phyloP scores from a whole-genome alignment of 148 eudicot genomes.

The Linanthus parryae region DNA sequence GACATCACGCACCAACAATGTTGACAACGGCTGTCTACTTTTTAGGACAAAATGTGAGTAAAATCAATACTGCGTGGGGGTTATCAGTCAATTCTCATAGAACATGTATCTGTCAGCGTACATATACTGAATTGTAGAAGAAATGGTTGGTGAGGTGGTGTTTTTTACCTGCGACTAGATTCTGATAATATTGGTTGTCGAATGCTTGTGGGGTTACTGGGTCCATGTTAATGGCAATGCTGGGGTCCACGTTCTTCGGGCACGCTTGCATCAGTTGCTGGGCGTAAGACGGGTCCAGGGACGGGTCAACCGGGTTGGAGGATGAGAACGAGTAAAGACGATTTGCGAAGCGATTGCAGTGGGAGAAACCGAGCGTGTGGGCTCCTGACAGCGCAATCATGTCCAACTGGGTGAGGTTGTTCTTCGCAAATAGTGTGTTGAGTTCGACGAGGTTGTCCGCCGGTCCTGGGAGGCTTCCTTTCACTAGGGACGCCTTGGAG shows the following conservation, averaged over 20 bases:
- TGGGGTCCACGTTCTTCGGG: constrained; percentile 37
- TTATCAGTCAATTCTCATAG: too few species aligned
- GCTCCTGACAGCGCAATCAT: constrained; percentile 65
- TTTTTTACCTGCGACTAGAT: constrained; percentile 48
- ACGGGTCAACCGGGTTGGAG: constrained; percentile 32
- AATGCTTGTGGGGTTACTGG: constrained; percentile 39
- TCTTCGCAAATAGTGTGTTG: constrained; percentile 30
- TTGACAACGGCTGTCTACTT: too few species aligned
- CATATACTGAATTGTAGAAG: too few species aligned
- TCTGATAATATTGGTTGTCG: constrained; percentile 57
- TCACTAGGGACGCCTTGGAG: constrained; percentile 46
- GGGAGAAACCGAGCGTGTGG: constrained; percentile 55
- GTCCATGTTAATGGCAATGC: constrained; percentile 35
- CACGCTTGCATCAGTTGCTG: constrained; percentile 37
- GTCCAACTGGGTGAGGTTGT: constrained; percentile 38
- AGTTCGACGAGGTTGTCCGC: constrained; percentile 32
- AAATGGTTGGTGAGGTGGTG: too few species aligned
- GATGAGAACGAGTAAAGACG: constrained; percentile 51
- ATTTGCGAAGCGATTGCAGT: constrained; percentile 42
- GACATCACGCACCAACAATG: too few species aligned
- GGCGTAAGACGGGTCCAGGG: constrained; percentile 38
- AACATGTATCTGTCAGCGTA: too few species aligned
- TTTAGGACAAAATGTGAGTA: too few species aligned
- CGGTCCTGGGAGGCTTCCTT: constrained; percentile 50
- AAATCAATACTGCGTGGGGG: too few species aligned